Base-by-base conservation (phyloP, 495 filamentous ascomycete genomes). In the Cladorrhinum samala region DNA sequence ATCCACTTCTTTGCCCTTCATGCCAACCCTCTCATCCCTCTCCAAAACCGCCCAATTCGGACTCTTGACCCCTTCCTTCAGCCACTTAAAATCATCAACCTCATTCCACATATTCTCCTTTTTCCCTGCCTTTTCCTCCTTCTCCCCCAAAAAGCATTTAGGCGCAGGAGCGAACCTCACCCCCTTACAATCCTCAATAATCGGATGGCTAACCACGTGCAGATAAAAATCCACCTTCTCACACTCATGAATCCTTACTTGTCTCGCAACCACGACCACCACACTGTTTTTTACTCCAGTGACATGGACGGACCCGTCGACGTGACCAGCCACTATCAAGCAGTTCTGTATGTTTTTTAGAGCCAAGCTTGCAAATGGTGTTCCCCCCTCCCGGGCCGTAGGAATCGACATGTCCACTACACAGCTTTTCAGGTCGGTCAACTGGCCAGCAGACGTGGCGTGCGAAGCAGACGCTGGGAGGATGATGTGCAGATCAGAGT, bases 21-120 rank as follows among this genome's bases (percentile, higher is more conserved):
- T 11, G 11, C 27, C 5, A 33, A 33, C 11, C 27, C 27, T 33
- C 27, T 33, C 27, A 5, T 11, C 6, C 5, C 27, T 6, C 6
- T 77, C 71, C 38, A 96, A 52, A 9, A 91, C 62, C 42, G 75
- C 80, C 90, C 92, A 98, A 65, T 98, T 91, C 1, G 93, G 93
- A 27, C 23, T 30, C 58, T 88, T 96, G 16, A 81, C 83, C 43
- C 86, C 87, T 9, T 78, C 73, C 68, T 90, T 94, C 55, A 96
- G 77, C 94, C 94, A 97, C 68, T 95, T 93, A 75, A 98, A 98
- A 61, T 98, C 93, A 61, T 96, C 88, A 13, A 98, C 85, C 61
- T 94, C 82, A 59, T 88, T 81, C 87, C 89, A 98, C 53, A 93
- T 91, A 51, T 60, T 62, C 33, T 68, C n/a, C n/a, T n/a, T n/a